A percentile compares a stretch with the other conserved stretches of the same genome.
Evolutionary conservation across 306 rosid species (phyloP).

Genomic region (Prunus mume): DNA sequence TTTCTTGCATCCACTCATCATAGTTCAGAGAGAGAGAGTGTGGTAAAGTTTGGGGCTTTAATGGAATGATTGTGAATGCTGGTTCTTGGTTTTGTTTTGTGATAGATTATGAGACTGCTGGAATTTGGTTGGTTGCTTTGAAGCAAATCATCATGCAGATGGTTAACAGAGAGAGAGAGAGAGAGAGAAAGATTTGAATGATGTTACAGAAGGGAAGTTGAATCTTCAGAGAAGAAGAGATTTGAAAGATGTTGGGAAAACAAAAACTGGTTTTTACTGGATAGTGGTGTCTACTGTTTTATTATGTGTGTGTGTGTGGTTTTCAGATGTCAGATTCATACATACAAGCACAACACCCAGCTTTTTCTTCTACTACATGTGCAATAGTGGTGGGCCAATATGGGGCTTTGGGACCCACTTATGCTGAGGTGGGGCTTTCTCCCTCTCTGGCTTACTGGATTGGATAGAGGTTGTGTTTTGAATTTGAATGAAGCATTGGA

Average conservation of each 20-base stretch:
- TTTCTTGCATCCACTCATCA: slow-evolving; percentile 24
- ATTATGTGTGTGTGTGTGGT: neutral
- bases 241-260: neutral
- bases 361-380: neutral
- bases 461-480: neutral
- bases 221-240: neutral
- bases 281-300: neutral
- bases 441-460: neutral
- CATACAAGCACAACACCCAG: neutral
- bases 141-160: too few species aligned
- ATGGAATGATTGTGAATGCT: too few species aligned
- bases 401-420: neutral
- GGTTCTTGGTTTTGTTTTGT: too few species aligned
- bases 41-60: too few species aligned
- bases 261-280: neutral
- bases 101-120: too few species aligned
- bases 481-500: slow-evolving; percentile 11
- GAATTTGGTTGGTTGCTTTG: too few species aligned
- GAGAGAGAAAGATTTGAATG: too few species aligned
- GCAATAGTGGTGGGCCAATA: neutral
- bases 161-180: too few species aligned
- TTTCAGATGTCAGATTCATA: neutral
- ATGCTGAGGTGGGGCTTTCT: neutral
- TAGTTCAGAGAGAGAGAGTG: neutral
- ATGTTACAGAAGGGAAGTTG: neutral